Percentiles rank a stretch among this genome's conserved stretches.
Conservation (phyloP, 768 basidiomycete species). For the Tubosaeta brunneosetosa region DNA sequence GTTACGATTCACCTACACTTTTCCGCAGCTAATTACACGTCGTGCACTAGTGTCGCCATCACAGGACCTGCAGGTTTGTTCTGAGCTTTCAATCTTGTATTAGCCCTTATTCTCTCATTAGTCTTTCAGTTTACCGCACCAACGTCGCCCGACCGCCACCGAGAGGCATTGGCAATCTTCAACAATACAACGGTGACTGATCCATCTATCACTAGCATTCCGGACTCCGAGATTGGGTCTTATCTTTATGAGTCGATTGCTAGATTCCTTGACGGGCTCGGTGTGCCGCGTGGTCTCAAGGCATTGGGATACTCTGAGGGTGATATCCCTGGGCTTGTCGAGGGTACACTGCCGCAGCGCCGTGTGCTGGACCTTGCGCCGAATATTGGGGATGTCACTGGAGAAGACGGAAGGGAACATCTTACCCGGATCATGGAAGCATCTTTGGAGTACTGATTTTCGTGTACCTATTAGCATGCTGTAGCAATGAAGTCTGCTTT, state of each 20-base stretch:
- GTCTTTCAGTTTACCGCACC: constrained; percentile 97
- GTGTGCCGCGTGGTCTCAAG: constrained; percentile 81
- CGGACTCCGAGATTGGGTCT: constrained; percentile 74
- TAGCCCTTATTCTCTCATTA: constrained; percentile 15
- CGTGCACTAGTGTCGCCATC: constrained; percentile 62
- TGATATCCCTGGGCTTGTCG: constrained; percentile 73
- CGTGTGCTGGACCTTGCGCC: constrained; percentile 92
- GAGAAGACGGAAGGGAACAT: constrained; percentile 80
- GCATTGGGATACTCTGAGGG: constrained; percentile 68
- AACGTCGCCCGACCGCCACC: constrained; percentile 86
- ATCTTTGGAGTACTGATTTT: constrained; percentile 65
- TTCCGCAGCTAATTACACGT: not conserved
- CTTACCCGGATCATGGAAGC: constrained; percentile 74
- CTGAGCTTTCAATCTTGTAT: constrained; percentile 1
- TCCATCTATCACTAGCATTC: constrained; percentile 65
- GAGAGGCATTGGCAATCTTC: constrained; percentile 85
- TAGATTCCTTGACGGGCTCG: constrained; percentile 78
- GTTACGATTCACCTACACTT: not conserved
- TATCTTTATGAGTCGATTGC: constrained; percentile 84
- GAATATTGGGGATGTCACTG: constrained; percentile 77
- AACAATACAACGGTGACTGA: constrained; percentile 58
- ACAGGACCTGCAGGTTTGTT: constrained; percentile 76
- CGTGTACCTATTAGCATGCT: constrained; percentile 3
- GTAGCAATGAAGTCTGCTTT: not conserved
- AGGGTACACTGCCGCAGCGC: constrained; percentile 89